A percentile compares a stretch with the other conserved stretches of the same genome.
Conservation (phyloP, 257 asterid genomes). For the Fraxinus excelsior region DNA sequence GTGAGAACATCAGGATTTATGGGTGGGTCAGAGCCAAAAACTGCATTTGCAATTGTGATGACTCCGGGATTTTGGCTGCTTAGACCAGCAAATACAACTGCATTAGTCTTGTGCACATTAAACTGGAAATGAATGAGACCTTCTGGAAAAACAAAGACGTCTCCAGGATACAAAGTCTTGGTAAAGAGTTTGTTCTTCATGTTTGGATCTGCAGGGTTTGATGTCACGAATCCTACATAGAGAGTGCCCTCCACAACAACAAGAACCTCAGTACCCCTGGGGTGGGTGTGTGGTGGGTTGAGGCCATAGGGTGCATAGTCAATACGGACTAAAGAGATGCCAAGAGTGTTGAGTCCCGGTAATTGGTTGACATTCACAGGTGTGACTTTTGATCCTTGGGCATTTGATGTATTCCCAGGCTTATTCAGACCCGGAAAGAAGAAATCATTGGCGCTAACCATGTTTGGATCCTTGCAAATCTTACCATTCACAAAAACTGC, state of each 20-base stretch:
- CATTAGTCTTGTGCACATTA: not conserved
- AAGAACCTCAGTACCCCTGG: slow-evolving; percentile 1
- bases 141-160: not conserved
- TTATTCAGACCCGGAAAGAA: slow-evolving; percentile 6
- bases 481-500: slow-evolving; percentile 5
- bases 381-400: not conserved
- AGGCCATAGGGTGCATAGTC: not conserved
- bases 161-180: not conserved
- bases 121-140: not conserved
- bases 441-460: slow-evolving; percentile 8
- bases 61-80: not conserved
- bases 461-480: slow-evolving; percentile 17
- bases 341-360: slow-evolving; percentile 15
- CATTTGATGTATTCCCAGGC: slow-evolving; percentile 15
- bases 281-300: slow-evolving; percentile 1
- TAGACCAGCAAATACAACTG: not conserved
- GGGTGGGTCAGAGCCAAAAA: not conserved
- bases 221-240: slow-evolving; percentile 4
- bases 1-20: not conserved
- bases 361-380: slow-evolving; percentile 10
- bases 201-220: not conserved
- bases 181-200: not conserved
- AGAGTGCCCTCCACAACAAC: slow-evolving; percentile 14
- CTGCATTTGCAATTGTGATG: not conserved
- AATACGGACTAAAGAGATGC: slow-evolving; percentile 15